phyloP scores from a whole-genome alignment of 805 yeast species.

The Starmerella ratchasimensis region DNA sequence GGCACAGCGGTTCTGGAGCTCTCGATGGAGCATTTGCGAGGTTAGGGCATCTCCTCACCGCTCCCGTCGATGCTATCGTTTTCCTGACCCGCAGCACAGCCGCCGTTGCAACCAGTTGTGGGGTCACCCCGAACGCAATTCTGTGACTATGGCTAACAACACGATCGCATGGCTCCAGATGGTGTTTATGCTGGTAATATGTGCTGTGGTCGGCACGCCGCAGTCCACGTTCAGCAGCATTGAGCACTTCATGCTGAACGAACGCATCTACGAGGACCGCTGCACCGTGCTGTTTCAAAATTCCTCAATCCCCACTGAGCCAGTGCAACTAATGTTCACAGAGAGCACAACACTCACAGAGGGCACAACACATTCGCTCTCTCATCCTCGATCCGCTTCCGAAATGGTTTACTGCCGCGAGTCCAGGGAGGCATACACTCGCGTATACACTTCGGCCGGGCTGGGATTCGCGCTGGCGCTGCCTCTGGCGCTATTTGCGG shows the following conservation, averaged over 20 bases:
- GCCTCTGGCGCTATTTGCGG: constrained; percentile 10
- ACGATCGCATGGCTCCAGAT: constrained; percentile 7
- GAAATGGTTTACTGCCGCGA: constrained; percentile 10
- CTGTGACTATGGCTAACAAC: no score
- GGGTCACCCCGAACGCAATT: no score
- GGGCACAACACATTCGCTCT: background rate
- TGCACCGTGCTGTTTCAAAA: constrained; percentile 10
- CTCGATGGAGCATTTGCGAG: no score
- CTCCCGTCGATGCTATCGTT: no score
- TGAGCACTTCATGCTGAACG: constrained; percentile 16
- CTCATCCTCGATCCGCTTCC: background rate
- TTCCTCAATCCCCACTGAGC: no score
- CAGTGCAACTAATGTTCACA: no score
- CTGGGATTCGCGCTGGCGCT: constrained; percentile 13
- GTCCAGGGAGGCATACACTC: constrained; percentile 14
- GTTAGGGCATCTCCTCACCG: no score
- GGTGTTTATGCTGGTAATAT: constrained; percentile 10
- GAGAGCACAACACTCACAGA: background rate
- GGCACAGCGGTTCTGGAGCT: no score
- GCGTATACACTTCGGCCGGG: constrained; percentile 8
- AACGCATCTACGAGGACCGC: constrained; percentile 18
- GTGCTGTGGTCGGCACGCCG: constrained; percentile 16
- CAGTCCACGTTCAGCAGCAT: constrained; percentile 15
- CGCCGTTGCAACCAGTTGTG: no score
- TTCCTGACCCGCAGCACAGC: no score